These are phyloP conservation scores for Leishmania aethiopica DNA, from an alignment of 208 protist species.

Conservation along the genomic window DNA sequence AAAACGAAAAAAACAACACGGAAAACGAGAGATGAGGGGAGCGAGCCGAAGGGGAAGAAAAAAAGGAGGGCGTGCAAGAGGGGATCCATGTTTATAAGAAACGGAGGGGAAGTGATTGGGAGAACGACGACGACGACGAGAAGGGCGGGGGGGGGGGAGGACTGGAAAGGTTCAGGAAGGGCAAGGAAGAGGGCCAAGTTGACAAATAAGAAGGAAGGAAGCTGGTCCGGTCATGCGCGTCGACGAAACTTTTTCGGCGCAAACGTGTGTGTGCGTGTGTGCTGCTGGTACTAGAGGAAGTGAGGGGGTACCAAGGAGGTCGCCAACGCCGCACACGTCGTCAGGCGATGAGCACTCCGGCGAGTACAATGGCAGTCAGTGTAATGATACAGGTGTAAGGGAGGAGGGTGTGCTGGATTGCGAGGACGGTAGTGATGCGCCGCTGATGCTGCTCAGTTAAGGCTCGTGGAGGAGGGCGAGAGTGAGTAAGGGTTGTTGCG, in stretches of 20 bases:
- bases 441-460: slow-evolving; percentile 10
- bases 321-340: not conserved
- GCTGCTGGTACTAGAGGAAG: not conserved
- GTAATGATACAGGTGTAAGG: not conserved
- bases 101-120: not conserved
- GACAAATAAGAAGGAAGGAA: not conserved
- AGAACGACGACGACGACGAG: not conserved
- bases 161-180: not conserved
- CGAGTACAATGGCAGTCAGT: not conserved
- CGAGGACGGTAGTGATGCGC: not conserved
- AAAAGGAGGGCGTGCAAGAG: not conserved
- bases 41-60: not conserved
- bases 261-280: not conserved
- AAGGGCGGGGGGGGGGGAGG: not conserved
- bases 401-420: not conserved
- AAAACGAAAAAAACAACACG: not conserved
- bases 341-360: not conserved
- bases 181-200: not conserved
- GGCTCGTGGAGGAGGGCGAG: slow-evolving; percentile 23
- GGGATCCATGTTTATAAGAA: slow-evolving; percentile 7
- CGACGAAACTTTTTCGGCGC: not conserved
- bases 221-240: not conserved
- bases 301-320: not conserved
- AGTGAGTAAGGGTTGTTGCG: slow-evolving; percentile 42
- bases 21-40: not conserved